These are phyloP conservation scores for Lactarius tabidus DNA, from an alignment of 768 basidiomycete species.

Conservation along the genomic window DNA sequence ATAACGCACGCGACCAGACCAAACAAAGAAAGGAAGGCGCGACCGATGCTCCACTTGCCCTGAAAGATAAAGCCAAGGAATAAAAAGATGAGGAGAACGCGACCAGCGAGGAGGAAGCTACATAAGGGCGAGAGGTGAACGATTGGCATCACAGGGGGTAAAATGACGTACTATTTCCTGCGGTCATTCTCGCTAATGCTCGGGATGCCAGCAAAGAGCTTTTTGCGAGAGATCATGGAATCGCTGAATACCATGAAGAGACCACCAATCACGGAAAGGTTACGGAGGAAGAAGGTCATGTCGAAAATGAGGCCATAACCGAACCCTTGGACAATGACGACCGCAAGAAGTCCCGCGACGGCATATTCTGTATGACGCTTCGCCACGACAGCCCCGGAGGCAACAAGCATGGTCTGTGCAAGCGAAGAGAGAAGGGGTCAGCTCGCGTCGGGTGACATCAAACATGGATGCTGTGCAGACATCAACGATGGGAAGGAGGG, in stretches of 20 bases:
- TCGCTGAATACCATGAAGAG: conserved; percentile 99
- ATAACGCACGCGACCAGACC: conserved; percentile 91
- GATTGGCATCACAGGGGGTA: conserved; percentile 12
- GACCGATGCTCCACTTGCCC: conserved; percentile 83
- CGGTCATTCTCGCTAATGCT: conserved; percentile 90
- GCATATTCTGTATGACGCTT: conserved; percentile 87
- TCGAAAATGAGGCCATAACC: conserved; percentile 99
- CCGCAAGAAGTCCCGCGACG: conserved; percentile 82
- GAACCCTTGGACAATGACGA: conserved; percentile 93
- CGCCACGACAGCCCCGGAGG: conserved; percentile 79
- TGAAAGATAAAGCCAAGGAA: conserved; percentile 98
- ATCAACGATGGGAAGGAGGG: not conserved
- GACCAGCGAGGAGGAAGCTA: conserved; percentile 96
- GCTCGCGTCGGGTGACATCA: not conserved
- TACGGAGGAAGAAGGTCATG: conserved; percentile 99
- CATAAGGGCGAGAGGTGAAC: not conserved
- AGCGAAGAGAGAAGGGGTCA: not conserved
- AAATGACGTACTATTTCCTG: conserved; percentile 84
- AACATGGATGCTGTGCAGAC: not conserved
- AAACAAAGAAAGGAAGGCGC: conserved; percentile 83
- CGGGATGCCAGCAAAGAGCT: conserved; percentile 87
- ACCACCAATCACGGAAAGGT: conserved; percentile 95
- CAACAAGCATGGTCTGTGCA: conserved; percentile 78
- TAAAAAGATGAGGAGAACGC: conserved; percentile 96
- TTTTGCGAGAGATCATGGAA: conserved; percentile 83